Conservation (phyloP, 495 filamentous ascomycete genomes). For the Sphaerosporella brunnea region DNA sequence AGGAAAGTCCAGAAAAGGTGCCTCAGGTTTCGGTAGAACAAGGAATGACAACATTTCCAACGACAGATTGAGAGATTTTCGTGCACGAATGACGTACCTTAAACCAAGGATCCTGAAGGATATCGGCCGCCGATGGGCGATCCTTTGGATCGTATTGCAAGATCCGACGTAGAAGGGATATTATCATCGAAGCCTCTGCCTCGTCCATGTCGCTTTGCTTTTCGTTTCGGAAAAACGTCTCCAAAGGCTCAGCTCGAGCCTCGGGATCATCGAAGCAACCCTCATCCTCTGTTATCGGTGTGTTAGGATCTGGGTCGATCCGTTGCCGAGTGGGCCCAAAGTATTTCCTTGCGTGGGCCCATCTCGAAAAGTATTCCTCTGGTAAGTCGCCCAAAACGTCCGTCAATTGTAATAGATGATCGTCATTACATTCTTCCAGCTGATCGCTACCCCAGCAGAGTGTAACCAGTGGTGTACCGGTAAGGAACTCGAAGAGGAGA, state of each 20-base stretch:
- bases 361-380: neutral
- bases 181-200: slow-evolving; percentile 24
- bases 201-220: slow-evolving; percentile 16
- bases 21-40: too few relatives aligned
- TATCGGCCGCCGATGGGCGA: slow-evolving; percentile 23
- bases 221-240: neutral
- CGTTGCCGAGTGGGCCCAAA: neutral
- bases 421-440: neutral
- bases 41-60: too few relatives aligned
- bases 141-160: slow-evolving; percentile 27
- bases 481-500: slow-evolving; percentile 10
- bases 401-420: slow-evolving; percentile 2
- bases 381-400: slow-evolving; percentile 1
- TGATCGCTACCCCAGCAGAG: neutral
- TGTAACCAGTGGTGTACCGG: neutral
- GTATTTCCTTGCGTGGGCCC: neutral
- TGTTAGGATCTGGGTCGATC: neutral
- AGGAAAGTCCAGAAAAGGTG: too few relatives aligned
- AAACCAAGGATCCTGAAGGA: slow-evolving; percentile 27
- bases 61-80: too few relatives aligned
- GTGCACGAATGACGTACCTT: too few relatives aligned
- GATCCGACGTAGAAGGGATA: slow-evolving; percentile 26
- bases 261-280: neutral
- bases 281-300: too few relatives aligned
- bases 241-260: neutral